Conservation (phyloP, 2,329 filamentous ascomycete genomes). For the Pseudocercospora crystallina region DNA sequence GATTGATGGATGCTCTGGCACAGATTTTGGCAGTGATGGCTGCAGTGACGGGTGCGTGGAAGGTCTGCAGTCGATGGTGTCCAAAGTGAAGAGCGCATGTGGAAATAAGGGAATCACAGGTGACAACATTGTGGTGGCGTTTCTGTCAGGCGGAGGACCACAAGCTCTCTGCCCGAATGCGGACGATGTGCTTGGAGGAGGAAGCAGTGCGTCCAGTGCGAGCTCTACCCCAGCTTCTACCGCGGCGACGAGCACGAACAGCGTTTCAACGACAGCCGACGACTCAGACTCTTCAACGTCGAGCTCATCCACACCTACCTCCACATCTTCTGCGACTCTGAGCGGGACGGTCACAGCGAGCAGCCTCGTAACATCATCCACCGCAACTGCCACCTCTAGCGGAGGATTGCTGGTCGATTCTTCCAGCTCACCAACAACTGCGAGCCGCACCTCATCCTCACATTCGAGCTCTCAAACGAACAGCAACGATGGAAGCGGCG, state of each 20-base stretch:
- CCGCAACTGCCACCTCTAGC: constrained; percentile 16
- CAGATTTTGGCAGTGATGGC: constrained; percentile 43
- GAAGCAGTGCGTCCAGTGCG: constrained; percentile 9
- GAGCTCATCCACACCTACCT: not conserved
- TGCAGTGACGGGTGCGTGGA: constrained; percentile 45
- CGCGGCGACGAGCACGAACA: constrained; percentile 8
- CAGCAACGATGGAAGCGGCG: constrained; percentile 38
- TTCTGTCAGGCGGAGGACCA: constrained; percentile 42
- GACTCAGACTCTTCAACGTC: constrained; percentile 19
- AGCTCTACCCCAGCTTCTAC: constrained; percentile 1
- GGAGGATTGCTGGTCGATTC: constrained; percentile 19
- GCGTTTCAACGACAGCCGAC: constrained; percentile 19
- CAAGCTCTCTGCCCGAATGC: constrained; percentile 41
- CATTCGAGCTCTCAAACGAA: constrained; percentile 34
- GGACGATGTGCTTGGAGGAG: constrained; percentile 17
- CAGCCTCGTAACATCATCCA: constrained; percentile 11
- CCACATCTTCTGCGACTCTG: constrained; percentile 8
- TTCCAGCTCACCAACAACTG: constrained; percentile 18
- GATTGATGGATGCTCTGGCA: constrained; percentile 41
- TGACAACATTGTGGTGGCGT: constrained; percentile 44
- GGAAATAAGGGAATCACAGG: constrained; percentile 36
- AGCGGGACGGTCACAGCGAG: constrained; percentile 20
- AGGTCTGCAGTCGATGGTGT: constrained; percentile 39
- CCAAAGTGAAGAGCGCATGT: constrained; percentile 38
- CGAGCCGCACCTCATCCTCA: constrained; percentile 15